Conservation (phyloP, 768 basidiomycete species). For the Trametes cingulata region DNA sequence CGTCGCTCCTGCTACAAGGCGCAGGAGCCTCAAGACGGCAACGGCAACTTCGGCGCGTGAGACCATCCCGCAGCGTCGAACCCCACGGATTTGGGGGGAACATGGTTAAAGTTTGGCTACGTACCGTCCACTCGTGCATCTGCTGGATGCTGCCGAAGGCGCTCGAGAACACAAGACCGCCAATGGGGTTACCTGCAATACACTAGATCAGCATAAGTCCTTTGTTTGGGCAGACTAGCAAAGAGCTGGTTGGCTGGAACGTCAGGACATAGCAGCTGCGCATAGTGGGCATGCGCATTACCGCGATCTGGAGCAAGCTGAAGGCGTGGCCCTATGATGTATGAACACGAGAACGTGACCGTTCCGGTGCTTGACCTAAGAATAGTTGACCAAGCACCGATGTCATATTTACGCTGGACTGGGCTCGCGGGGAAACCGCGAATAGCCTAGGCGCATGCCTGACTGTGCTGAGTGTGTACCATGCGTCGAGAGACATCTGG, state of each 20-base stretch:
- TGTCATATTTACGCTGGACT: too few species aligned
- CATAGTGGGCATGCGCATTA: background rate
- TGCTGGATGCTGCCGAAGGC: constrained; percentile 63
- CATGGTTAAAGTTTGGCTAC: constrained; percentile 17
- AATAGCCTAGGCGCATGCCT: background rate
- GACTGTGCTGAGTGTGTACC: background rate
- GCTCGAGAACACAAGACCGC: constrained; percentile 70
- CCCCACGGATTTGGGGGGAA: background rate
- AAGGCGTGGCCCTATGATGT: too few species aligned
- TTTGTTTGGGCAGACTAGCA: too few species aligned
- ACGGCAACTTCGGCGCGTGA: too few species aligned
- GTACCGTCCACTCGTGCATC: constrained; percentile 73
- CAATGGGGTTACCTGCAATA: constrained; percentile 53
- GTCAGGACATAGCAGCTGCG: background rate
- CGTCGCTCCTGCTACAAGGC: too few species aligned
- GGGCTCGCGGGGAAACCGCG: background rate
- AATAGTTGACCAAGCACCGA: background rate
- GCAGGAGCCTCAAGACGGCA: too few species aligned
- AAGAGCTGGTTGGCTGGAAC: too few species aligned
- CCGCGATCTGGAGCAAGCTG: background rate
- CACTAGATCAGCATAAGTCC: background rate
- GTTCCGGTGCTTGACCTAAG: background rate
- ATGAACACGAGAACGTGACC: background rate
- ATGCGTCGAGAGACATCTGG: background rate
- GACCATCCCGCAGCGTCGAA: background rate